A percentile compares a stretch with the other conserved stretches of the same genome.
Evolutionary conservation across 202 grass and related monocot genomes (phyloP).

Genomic region (Schoenoplectus triqueter): DNA sequence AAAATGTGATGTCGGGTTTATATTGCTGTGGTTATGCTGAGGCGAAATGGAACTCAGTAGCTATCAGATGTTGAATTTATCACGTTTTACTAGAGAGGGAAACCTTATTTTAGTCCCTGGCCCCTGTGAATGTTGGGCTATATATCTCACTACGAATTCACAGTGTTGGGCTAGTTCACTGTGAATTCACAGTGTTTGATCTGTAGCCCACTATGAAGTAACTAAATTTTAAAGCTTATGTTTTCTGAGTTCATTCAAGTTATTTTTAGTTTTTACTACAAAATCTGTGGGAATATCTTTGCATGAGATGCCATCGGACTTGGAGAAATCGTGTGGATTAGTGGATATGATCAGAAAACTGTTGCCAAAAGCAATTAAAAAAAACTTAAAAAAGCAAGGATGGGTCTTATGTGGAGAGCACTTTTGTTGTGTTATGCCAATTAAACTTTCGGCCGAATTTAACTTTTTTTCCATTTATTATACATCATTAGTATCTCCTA

Average conservation of each 20-base stretch:
- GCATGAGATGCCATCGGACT: not conserved
- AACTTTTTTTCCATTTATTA: not conserved
- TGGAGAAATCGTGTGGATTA: not conserved
- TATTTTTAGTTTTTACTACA: not conserved
- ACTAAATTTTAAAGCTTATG: not conserved
- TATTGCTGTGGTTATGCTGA: not conserved
- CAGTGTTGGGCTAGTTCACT: not conserved
- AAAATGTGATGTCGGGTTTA: not conserved
- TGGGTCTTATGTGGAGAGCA: not conserved
- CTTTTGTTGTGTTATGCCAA: not conserved
- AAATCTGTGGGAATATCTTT: slow-evolving; percentile 1
- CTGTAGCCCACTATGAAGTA: not conserved
- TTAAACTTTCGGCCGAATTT: not conserved
- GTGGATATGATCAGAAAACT: not conserved
- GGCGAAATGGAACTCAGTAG: not conserved
- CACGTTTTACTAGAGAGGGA: not conserved
- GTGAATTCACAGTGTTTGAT: not conserved
- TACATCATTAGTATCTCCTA: too few species aligned
- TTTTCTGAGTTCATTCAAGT: not conserved
- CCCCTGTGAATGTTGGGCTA: not conserved
- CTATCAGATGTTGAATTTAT: not conserved
- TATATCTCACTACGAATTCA: not conserved
- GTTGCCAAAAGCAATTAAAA: not conserved
- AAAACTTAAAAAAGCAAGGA: not conserved
- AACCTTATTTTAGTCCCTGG: too few species aligned